Conservation (phyloP, 2,329 filamentous ascomycete species). For the Plenodomus lindquistii region DNA sequence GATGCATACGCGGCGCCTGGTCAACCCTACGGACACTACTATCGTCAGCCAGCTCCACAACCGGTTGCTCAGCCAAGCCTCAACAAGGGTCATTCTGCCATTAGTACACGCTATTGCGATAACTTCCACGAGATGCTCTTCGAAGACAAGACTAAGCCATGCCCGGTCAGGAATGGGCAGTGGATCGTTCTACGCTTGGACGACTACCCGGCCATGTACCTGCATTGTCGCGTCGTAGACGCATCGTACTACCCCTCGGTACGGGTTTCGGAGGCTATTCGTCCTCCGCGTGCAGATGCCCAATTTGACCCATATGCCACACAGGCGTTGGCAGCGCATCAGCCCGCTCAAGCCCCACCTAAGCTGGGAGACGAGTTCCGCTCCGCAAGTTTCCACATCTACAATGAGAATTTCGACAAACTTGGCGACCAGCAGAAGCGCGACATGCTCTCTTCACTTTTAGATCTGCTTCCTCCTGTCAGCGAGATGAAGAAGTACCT, state of each 20-base stretch:
- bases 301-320: background rate
- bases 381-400: constrained; percentile 48
- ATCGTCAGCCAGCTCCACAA: background rate
- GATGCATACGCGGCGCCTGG: constrained; percentile 15
- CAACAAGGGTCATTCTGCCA: background rate
- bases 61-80: background rate
- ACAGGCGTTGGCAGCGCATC: background rate
- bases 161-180: constrained; percentile 52
- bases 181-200: constrained; percentile 54
- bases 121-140: constrained; percentile 50
- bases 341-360: background rate
- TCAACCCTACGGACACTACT: background rate
- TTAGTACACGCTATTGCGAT: constrained; percentile 39
- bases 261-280: constrained; percentile 28
- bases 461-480: constrained; percentile 66
- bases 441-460: constrained; percentile 54
- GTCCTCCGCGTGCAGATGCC: constrained; percentile 7
- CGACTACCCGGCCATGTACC: constrained; percentile 13
- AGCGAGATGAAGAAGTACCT: constrained; percentile 60
- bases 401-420: constrained; percentile 62
- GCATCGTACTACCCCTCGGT: constrained; percentile 51
- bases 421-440: constrained; percentile 53
- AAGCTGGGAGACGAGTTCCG: constrained; percentile 28
- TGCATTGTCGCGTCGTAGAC: constrained; percentile 58
- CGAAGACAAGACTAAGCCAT: constrained; percentile 25